phyloP scores from a whole-genome alignment of 2,329 filamentous ascomycete genomes.

The Monosporascus sp. region DNA sequence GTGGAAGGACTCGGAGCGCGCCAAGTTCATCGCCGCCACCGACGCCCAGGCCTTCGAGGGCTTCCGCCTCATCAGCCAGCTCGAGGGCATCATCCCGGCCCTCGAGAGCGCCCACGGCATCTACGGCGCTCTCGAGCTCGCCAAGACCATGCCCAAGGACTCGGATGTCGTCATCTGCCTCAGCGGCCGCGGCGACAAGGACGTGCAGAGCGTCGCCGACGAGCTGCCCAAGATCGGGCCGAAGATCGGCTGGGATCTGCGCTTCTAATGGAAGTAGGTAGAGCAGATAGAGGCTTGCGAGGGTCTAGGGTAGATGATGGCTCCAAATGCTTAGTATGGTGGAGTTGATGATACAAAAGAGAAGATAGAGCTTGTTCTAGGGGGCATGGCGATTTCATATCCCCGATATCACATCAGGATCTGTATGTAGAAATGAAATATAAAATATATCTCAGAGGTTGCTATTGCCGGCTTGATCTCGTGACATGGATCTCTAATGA shows the following conservation, averaged over 20 bases:
- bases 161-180: slow-evolving; percentile 92
- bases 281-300: background rate
- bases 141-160: slow-evolving; percentile 85
- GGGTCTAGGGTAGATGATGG: too few relatives aligned
- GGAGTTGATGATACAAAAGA: too few relatives aligned
- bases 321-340: too few relatives aligned
- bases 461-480: background rate
- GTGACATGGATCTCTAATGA: background rate
- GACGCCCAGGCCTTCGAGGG: slow-evolving; percentile 85
- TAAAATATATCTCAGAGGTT: background rate
- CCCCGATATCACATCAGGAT: background rate
- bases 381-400: too few relatives aligned
- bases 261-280: slow-evolving; percentile 40
- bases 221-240: slow-evolving; percentile 85
- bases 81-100: slow-evolving; percentile 95
- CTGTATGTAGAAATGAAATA: slow-evolving; percentile 7
- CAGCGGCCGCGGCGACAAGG: slow-evolving; percentile 92
- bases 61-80: slow-evolving; percentile 77
- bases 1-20: slow-evolving; percentile 88
- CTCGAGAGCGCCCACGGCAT: slow-evolving; percentile 92
- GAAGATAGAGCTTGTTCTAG: too few relatives aligned
- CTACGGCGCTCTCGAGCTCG: slow-evolving; percentile 80
- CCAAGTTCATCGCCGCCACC: slow-evolving; percentile 84
- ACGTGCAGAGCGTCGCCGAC: slow-evolving; percentile 96
- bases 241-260: slow-evolving; percentile 70